These are phyloP conservation scores for Lachnellula subtilissima DNA, from an alignment of 2,329 filamentous ascomycete genomes.

Conservation along the genomic window DNA sequence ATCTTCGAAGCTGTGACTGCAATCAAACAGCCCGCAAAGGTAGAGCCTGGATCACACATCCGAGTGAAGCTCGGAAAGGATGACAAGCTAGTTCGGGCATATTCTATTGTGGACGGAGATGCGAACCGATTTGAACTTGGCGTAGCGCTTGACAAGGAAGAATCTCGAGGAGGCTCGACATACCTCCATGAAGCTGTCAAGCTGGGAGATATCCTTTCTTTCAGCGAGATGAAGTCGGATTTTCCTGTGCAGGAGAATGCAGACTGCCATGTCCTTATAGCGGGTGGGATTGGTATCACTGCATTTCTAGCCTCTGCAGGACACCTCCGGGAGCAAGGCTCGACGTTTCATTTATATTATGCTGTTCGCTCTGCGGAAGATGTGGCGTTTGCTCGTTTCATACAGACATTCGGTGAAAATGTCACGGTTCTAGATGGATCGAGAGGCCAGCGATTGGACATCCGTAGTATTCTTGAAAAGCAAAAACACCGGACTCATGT, in stretches of 20 bases:
- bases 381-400: constrained; percentile 44
- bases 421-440: constrained; percentile 49
- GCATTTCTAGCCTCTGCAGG: constrained; percentile 53
- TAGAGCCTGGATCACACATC: constrained; percentile 46
- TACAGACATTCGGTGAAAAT: constrained; percentile 39
- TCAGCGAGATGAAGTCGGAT: constrained; percentile 45
- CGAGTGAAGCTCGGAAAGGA: constrained; percentile 49
- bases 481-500: constrained; percentile 50
- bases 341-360: constrained; percentile 50
- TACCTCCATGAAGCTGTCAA: constrained; percentile 48
- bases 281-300: constrained; percentile 60
- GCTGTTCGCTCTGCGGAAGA: constrained; percentile 48
- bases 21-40: constrained; percentile 22
- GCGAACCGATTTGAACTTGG: constrained; percentile 45
- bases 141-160: constrained; percentile 45
- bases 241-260: constrained; percentile 42
- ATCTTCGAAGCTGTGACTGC: constrained; percentile 43
- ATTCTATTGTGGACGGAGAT: constrained; percentile 45
- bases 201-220: constrained; percentile 45
- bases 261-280: constrained; percentile 56
- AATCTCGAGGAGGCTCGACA: constrained; percentile 52
- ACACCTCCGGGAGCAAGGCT: constrained; percentile 38
- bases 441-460: constrained; percentile 46
- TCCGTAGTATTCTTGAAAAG: constrained; percentile 40
- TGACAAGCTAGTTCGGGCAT: constrained; percentile 47